A percentile compares a stretch with the other conserved stretches of the same genome.
Evolutionary conservation across 2,329 filamentous ascomycete genomes (phyloP).

Genomic region (Penicillium sp.): DNA sequence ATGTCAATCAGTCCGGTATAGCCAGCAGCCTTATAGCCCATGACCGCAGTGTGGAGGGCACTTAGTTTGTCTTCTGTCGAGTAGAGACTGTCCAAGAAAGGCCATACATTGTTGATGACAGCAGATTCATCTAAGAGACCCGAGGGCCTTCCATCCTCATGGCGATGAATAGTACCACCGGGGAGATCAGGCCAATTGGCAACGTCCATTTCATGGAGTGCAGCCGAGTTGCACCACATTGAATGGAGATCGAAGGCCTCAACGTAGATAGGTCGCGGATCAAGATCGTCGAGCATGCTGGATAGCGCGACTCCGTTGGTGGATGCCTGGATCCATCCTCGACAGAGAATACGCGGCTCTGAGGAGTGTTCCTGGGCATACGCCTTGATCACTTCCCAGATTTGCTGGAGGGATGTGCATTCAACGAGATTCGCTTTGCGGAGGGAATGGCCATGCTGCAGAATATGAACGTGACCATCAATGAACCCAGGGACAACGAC

Average conservation of each 20-base stretch:
- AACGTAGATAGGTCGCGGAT: constrained; percentile 47
- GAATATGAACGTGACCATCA: constrained; percentile 49
- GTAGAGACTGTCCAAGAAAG: constrained; percentile 42
- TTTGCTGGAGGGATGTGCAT: constrained; percentile 43
- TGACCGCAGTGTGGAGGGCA: constrained; percentile 40
- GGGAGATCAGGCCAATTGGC: constrained; percentile 40
- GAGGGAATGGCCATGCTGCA: constrained; percentile 48
- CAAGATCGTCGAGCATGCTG: constrained; percentile 47
- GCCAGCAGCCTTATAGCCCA: constrained; percentile 43
- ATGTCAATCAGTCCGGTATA: constrained; percentile 50
- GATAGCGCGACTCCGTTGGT: constrained; percentile 43
- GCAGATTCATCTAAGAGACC: constrained; percentile 47
- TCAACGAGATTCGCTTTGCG: constrained; percentile 42
- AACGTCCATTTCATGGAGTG: constrained; percentile 43
- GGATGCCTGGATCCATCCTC: constrained; percentile 49
- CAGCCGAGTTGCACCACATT: constrained; percentile 48
- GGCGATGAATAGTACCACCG: constrained; percentile 46
- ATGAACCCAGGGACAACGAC: constrained; percentile 47
- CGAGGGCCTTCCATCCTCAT: constrained; percentile 41
- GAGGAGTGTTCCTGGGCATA: constrained; percentile 41
- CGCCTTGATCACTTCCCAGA: constrained; percentile 39
- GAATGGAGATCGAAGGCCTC: constrained; percentile 50
- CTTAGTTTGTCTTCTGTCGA: constrained; percentile 42
- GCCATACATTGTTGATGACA: constrained; percentile 45
- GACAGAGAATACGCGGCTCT: constrained; percentile 42